phyloP scores from a whole-genome alignment of 495 filamentous ascomycete genomes.

The Aspergillus cristatus region DNA sequence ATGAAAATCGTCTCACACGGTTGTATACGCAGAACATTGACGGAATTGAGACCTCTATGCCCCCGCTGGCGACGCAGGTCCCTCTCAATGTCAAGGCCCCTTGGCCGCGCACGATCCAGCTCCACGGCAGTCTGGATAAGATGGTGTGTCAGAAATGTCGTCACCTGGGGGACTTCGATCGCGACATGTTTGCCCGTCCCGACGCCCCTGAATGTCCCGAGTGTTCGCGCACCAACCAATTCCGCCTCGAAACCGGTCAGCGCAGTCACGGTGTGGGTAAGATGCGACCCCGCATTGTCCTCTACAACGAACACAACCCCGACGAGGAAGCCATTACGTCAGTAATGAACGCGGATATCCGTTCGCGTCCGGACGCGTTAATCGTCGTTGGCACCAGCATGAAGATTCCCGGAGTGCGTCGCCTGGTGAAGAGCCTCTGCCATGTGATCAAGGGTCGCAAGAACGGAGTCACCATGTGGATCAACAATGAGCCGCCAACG shows the following conservation, averaged over 20 bases:
- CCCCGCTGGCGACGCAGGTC: slow-evolving; percentile 66
- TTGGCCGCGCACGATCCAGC: slow-evolving; percentile 88
- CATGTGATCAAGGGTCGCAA: slow-evolving; percentile 63
- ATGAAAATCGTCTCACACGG: slow-evolving; percentile 80
- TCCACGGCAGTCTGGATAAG: slow-evolving; percentile 87
- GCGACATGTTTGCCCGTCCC: slow-evolving; percentile 72
- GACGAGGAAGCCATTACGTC: slow-evolving; percentile 93
- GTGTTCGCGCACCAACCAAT: slow-evolving; percentile 65
- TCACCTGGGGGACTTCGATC: slow-evolving; percentile 64
- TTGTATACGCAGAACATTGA: slow-evolving; percentile 97
- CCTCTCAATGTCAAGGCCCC: slow-evolving; percentile 69
- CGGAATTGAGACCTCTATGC: slow-evolving; percentile 78
- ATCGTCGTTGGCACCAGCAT: slow-evolving; percentile 92
- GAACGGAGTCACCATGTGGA: slow-evolving; percentile 89
- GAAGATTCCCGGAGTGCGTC: slow-evolving; percentile 85
- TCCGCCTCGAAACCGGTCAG: slow-evolving; percentile 73
- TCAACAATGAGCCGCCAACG: slow-evolving; percentile 77
- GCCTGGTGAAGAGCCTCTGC: slow-evolving; percentile 87
- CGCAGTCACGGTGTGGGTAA: slow-evolving; percentile 90
- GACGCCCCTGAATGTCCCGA: slow-evolving; percentile 71
- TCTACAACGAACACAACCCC: slow-evolving; percentile 96
- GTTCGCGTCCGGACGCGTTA: slow-evolving; percentile 77
- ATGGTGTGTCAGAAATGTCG: slow-evolving; percentile 95
- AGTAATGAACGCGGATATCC: slow-evolving; percentile 74
- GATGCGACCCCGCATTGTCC: slow-evolving; percentile 83